phyloP scores from a whole-genome alignment of 2,329 filamentous ascomycete species.

The Cladosporium phlei region DNA sequence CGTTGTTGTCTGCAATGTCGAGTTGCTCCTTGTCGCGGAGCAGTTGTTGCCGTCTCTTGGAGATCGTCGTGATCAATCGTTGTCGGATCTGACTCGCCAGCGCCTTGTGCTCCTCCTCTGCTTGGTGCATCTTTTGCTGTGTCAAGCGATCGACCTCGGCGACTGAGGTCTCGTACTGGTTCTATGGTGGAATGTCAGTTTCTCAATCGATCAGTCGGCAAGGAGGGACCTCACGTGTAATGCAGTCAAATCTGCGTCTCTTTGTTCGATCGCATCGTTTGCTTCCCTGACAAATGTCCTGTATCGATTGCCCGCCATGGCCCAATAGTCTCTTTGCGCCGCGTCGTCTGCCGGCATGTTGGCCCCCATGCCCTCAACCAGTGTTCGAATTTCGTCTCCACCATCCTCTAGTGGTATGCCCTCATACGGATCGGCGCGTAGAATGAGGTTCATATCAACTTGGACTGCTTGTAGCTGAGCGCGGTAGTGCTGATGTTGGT shows the following conservation, averaged over 20 bases:
- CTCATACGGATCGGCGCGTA: constrained; percentile 74
- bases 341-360: constrained; percentile 39
- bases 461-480: constrained; percentile 90
- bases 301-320: constrained; percentile 72
- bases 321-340: constrained; percentile 64
- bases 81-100: constrained; percentile 57
- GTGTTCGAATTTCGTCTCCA: constrained; percentile 61
- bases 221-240: constrained; percentile 61
- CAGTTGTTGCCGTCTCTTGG: constrained; percentile 53
- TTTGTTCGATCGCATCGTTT: constrained; percentile 80
- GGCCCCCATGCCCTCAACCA: constrained; percentile 45
- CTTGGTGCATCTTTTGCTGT: constrained; percentile 57
- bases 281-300: constrained; percentile 79
- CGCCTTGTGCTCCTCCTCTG: constrained; percentile 58
- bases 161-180: constrained; percentile 53
- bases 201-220: background rate
- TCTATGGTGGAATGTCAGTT: constrained; percentile 35
- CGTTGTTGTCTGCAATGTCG: constrained; percentile 62
- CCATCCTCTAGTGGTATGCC: constrained; percentile 62
- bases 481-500: constrained; percentile 78
- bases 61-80: constrained; percentile 54
- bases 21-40: constrained; percentile 63
- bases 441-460: constrained; percentile 79
- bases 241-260: constrained; percentile 75
- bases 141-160: constrained; percentile 54